A percentile compares a stretch with the other conserved stretches of the same genome.
Conservation (phyloP, 345 rosid species). For the Microcos paniculata region DNA sequence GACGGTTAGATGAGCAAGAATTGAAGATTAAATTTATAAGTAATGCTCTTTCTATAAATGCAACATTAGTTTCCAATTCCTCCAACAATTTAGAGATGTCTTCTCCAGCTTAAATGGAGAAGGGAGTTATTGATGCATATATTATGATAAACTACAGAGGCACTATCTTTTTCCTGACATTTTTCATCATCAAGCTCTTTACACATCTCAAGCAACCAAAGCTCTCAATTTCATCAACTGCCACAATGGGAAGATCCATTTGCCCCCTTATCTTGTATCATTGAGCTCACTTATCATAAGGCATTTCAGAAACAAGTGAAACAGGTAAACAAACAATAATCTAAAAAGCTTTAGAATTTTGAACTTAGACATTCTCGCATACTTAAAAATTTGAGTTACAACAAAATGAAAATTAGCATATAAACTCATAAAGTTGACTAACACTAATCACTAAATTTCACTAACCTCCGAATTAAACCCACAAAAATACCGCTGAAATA, state of each 20-base stretch:
- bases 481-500: slow-evolving; percentile 10
- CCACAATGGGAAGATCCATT: too few species aligned
- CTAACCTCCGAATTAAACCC: slow-evolving; percentile 15
- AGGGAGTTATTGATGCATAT: not conserved
- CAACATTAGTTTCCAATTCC: not conserved
- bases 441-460: not conserved
- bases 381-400: slow-evolving; percentile 9
- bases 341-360: not conserved
- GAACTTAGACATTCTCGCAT: not conserved
- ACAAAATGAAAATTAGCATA: not conserved
- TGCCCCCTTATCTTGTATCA: not conserved
- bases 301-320: not conserved
- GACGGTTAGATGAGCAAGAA: not conserved
- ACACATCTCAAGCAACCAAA: not conserved
- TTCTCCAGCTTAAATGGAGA: not conserved
- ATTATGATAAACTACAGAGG: not conserved
- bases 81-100: not conserved
- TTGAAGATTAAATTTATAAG: not conserved
- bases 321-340: not conserved
- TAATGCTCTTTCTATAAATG: not conserved
- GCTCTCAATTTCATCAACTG: slow-evolving; percentile 8
- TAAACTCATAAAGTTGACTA: not conserved
- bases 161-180: not conserved
- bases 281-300: not conserved
- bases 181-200: not conserved